A percentile compares a stretch with the other conserved stretches of the same genome.
Evolutionary conservation across 306 rosid species (phyloP).

Genomic region (Gynostemma pentaphyllum): DNA sequence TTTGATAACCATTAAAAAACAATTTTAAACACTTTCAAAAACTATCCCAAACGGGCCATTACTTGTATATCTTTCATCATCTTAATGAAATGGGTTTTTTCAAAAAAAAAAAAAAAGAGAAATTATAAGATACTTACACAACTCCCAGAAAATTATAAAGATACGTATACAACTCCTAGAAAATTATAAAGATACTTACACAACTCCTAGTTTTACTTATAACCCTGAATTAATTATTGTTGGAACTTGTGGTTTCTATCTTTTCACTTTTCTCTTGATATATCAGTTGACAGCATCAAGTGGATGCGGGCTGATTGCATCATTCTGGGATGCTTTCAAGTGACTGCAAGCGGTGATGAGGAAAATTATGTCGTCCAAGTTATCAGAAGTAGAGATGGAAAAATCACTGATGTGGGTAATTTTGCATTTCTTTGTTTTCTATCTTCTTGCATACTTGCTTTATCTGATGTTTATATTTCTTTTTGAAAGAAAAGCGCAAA

Average conservation of each 20-base stretch:
- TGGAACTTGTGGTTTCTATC: neutral
- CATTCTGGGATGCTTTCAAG: slow-evolving; percentile 75
- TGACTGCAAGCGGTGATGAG: slow-evolving; percentile 54
- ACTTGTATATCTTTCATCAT: too few species aligned
- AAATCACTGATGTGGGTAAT: slow-evolving; percentile 53
- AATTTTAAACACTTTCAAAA: too few species aligned
- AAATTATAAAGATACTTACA: neutral
- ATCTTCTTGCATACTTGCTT: too few species aligned
- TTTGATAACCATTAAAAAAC: too few species aligned
- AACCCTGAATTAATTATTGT: neutral
- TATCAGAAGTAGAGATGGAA: slow-evolving; percentile 54
- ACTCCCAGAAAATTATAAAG: neutral
- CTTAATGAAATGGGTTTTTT: too few species aligned
- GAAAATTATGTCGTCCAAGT: slow-evolving; percentile 71
- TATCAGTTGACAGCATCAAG: slow-evolving; percentile 80
- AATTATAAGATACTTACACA: too few species aligned
- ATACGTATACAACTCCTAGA: neutral
- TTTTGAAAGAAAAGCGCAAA: too few species aligned
- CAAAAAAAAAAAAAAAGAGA: too few species aligned
- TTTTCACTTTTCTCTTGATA: slow-evolving; percentile 6
- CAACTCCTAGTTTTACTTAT: neutral
- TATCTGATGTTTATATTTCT: too few species aligned
- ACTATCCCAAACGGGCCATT: too few species aligned
- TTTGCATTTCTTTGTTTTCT: neutral
- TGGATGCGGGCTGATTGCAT: slow-evolving; percentile 81